These are phyloP conservation scores for Cystobasidiaceae sp. DNA, from an alignment of 1,284 basidiomycete species.

Conservation along the genomic window DNA sequence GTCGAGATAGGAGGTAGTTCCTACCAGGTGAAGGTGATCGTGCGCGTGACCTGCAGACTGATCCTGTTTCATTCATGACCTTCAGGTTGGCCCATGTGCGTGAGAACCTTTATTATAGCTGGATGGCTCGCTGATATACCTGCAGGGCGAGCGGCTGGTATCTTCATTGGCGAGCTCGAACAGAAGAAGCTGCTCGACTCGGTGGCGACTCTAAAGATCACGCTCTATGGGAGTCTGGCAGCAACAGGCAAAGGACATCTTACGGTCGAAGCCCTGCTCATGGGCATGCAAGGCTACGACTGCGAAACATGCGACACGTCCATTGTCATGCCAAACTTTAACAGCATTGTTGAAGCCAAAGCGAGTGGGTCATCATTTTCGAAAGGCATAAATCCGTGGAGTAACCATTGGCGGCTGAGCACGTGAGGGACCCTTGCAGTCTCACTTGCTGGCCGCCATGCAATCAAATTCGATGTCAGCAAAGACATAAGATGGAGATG, in stretches of 20 bases:
- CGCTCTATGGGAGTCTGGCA: constrained; percentile 61
- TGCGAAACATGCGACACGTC: constrained; percentile 72
- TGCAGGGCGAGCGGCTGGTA: constrained; percentile 25
- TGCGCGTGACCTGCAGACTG: constrained; percentile 45
- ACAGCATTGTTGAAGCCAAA: constrained; percentile 41
- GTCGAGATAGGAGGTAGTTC: too few species aligned
- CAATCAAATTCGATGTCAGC: constrained; percentile 77
- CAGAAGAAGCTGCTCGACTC: constrained; percentile 65
- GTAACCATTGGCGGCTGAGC: too few species aligned
- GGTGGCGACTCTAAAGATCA: constrained; percentile 76
- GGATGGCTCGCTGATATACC: too few species aligned
- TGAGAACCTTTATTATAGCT: too few species aligned
- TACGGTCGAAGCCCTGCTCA: constrained; percentile 9
- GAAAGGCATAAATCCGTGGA: too few species aligned
- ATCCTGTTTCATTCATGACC: too few species aligned
- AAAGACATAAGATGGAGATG: constrained; percentile 87
- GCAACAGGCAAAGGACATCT: constrained; percentile 62
- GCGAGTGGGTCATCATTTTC: constrained; percentile 37
- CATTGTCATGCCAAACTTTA: constrained; percentile 51
- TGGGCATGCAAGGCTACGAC: constrained; percentile 38
- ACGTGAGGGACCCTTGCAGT: constrained; percentile 52
- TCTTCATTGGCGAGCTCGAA: constrained; percentile 55
- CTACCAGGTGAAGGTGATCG: constrained; percentile 16
- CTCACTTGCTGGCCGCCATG: constrained; percentile 64
- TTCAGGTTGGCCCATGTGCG: constrained; percentile 14